Evolutionary conservation across 2,329 filamentous ascomycete genomes (phyloP), one percentile per base, ranked within the genome.

Genomic region (Aspergillus sp.): DNA sequence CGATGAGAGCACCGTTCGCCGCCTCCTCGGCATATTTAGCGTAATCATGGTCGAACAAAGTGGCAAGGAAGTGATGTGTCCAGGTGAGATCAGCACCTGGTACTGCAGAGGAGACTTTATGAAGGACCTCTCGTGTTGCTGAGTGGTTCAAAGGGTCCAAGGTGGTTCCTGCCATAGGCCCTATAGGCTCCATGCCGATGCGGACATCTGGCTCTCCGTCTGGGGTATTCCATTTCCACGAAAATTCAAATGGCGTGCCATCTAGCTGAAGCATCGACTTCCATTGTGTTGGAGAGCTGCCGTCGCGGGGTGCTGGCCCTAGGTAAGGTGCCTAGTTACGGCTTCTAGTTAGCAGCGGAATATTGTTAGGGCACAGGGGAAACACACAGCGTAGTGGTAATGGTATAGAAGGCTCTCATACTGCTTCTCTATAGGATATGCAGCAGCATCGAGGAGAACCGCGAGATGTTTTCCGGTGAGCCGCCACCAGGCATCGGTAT

Each of bases 341-440:
- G 20, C 15, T 19, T 27, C 5, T 17, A n/a, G 9, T 37, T 13
- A 51, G 19, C 11, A 6, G 15, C 19, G 24, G 4, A 42, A n/a
- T 12, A 20, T 12, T 7, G 4, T 12, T 7, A 41, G 3, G 3
- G 30, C 8, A 33, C 17, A 2, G 15, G 3, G 12, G 7, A 27
- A 45, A 45, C 54, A 6, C 41, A 51, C 54, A 22, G 48, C 54
- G n/a, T 56, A 56, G 47, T 56, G 54, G 19, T 56, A 56, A 24
- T 56, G 54, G n/a, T 51, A 51, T 7, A 56, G 37, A 45, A 56
- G 47, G 15, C 39, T 45, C 20, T 56, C 54, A 15, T 56, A 56
- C 33, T 56, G 47, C 12, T 39, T 56, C 40, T 56, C 54, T n/a
- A 51, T 46, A 5, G 54, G 54, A 56, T 56, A 51, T 5, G 40